Evolutionary conservation across 2,329 filamentous ascomycete genomes (phyloP).

Genomic region (Fusarium palustre): DNA sequence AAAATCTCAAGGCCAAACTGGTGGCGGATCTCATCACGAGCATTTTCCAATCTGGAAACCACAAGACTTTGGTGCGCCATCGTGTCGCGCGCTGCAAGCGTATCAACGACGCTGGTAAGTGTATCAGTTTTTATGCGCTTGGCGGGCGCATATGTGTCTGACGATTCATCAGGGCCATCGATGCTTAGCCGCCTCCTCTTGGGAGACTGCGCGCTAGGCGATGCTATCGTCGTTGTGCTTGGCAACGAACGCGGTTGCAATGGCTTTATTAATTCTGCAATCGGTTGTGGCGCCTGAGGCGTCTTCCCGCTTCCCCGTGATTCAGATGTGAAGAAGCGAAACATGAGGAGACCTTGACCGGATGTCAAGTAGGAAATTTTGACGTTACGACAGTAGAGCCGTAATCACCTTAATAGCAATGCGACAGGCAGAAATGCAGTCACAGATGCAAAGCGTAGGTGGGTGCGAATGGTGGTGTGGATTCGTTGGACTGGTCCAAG

Average conservation of each 20-base stretch:
- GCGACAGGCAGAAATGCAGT: slow-evolving; percentile 37
- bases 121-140: slow-evolving; percentile 59
- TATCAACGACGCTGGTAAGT: slow-evolving; percentile 43
- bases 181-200: slow-evolving; percentile 57
- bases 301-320: slow-evolving; percentile 67
- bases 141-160: slow-evolving; percentile 44
- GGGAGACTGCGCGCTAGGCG: slow-evolving; percentile 48
- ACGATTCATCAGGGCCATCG: slow-evolving; percentile 48
- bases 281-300: slow-evolving; percentile 58
- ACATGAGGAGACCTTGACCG: slow-evolving; percentile 64
- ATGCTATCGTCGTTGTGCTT: slow-evolving; percentile 43
- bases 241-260: slow-evolving; percentile 51
- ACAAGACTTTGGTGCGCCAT: slow-evolving; percentile 32
- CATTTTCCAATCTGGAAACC: slow-evolving; percentile 59
- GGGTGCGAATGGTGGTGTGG: slow-evolving; percentile 26
- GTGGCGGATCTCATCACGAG: slow-evolving; percentile 81
- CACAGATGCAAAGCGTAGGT: slow-evolving; percentile 1
- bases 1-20: slow-evolving; percentile 93
- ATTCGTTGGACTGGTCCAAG: slow-evolving; percentile 18
- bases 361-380: slow-evolving; percentile 35
- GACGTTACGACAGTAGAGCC: slow-evolving; percentile 34
- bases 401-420: slow-evolving; percentile 30
- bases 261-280: slow-evolving; percentile 49
- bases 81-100: slow-evolving; percentile 37
- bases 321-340: slow-evolving; percentile 71